Base-by-base conservation (phyloP, 495 filamentous ascomycete species). In the Rhypophila decipiens region DNA sequence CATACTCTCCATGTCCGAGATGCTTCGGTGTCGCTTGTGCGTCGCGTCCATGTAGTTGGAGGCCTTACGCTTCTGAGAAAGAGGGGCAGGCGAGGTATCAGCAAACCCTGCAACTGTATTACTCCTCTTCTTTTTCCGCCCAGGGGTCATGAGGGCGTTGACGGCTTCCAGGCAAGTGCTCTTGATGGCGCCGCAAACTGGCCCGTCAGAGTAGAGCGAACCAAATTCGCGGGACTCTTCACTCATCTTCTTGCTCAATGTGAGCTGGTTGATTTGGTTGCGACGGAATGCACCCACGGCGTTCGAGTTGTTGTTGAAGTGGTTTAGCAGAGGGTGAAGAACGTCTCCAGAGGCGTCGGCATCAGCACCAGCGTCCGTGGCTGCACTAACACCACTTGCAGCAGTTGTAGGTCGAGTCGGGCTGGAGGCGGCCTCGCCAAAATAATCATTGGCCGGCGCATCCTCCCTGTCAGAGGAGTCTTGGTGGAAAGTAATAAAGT, bases 241-340 rank as follows among this genome's bases (percentile, higher is more conserved):
- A 41, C 67, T 74, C 38, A 69, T 65, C 50, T 75, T 72, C 50
- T 79, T 77, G 60, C 80, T 80, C 50, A 78, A 70, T 46, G 86
- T 72, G 29, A 84, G 74, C 57, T 86, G 83, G 48, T 83, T 80
- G 58, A 79, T 79, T 61, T 90, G 84, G 57, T 90, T 86, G 31
- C 79, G 79, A 34, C 86, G 85, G 69, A 90, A 93, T 7, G 86
- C 83, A 24, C 84, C 85, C 49, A 90, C 85, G 31, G 83, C 75
- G 43, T 80, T 78, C 36, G 77, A 71, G 53, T 76, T 72, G 44
- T 63, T 63, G 36, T 84, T 79, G 44, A 89, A 79, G 47, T 88
- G 86, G 44, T 79, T 79, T 31, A 90, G 70, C 63, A 75, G 58
- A 61, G 67, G 52, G 57, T 62, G 52, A n/a, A n/a, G n/a, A n/a